Base-by-base conservation (phyloP, 768 basidiomycete genomes). In the Lactarius hengduanensis region DNA sequence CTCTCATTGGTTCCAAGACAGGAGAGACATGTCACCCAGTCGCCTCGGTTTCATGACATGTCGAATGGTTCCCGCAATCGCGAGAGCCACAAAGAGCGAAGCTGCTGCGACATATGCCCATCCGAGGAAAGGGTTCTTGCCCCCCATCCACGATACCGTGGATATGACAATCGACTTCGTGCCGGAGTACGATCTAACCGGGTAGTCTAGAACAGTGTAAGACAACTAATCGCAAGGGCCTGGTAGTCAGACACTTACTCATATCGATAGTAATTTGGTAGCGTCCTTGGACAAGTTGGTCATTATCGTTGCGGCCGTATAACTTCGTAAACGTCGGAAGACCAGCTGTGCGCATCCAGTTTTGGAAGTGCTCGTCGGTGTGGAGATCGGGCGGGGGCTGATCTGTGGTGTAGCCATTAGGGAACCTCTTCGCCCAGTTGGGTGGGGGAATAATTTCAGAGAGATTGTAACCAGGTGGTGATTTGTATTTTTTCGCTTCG, bases 301-400 rank as follows among this genome's bases (percentile, higher is more conserved):
- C 82, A 34, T 85, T 76, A 72, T 98, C 96, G 74, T 98, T 98
- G 69, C 96, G 83, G 18, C 90, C 95, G 73, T 91, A 98, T 26
- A 99, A 80, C 78, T 99, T 98, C 38, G 94, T 88, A 77, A 99
- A 99, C 7, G 96, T 98, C 10, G 97, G 97, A 57, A 98, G 77
- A 15, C 96, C 97, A 0, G 97, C 94, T 2, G 96, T 97, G 65
- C 96, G 86, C 97, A 99, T 99, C 97, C 97, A 99, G 74, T 96
- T 96, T 78, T 98, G 96, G 81, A 99, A 98, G 72, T 92, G 95
- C 76, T 98, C 92, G 73, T 98, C 89, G 2, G 71, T 70, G 61
- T 80, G 78, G 41, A 98, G 80, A 73, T 97, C 79, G 1, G 94
- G 96, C 22, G 89, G 87, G 18, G 84, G 84, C 68, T 81, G 85